Evolutionary conservation across 2,329 filamentous ascomycete genomes (phyloP).

Genomic region (Aspergillus sp.): DNA sequence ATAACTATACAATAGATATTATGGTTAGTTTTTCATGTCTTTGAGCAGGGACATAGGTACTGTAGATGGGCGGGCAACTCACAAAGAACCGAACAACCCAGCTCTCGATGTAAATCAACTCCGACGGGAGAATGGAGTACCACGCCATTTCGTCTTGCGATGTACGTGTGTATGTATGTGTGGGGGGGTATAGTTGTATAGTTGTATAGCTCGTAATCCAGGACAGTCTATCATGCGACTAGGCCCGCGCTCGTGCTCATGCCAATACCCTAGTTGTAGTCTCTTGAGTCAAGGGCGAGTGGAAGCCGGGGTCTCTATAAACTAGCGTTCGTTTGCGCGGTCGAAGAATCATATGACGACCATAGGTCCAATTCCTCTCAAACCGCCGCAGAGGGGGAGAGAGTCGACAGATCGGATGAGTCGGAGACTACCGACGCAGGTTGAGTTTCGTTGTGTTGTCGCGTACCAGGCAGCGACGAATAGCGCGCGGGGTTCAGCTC

Average conservation of each 20-base stretch:
- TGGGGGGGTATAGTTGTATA: neutral
- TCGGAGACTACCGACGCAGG: neutral
- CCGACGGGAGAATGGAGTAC: slow-evolving; percentile 64
- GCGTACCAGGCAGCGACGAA: slow-evolving; percentile 3
- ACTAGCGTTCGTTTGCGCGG: neutral
- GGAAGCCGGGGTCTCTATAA: neutral
- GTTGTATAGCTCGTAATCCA: neutral
- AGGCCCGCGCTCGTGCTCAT: no score
- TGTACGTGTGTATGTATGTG: neutral
- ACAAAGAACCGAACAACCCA: slow-evolving; percentile 66
- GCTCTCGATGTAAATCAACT: slow-evolving; percentile 58
- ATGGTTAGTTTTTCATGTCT: neutral
- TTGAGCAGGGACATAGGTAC: neutral
- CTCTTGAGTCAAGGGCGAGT: neutral
- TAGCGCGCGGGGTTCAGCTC: neutral
- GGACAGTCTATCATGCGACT: neutral
- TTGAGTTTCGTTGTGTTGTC: neutral
- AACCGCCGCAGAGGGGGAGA: no score
- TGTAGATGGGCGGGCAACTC: slow-evolving; percentile 29
- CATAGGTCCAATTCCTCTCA: no score
- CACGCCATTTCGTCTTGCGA: slow-evolving; percentile 54
- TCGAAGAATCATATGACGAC: neutral
- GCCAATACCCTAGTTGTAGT: no score
- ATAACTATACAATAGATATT: slow-evolving; percentile 45
- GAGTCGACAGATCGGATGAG: neutral